phyloP scores from a whole-genome alignment of 2,329 filamentous ascomycete genomes.

The Xylaria sp. region DNA sequence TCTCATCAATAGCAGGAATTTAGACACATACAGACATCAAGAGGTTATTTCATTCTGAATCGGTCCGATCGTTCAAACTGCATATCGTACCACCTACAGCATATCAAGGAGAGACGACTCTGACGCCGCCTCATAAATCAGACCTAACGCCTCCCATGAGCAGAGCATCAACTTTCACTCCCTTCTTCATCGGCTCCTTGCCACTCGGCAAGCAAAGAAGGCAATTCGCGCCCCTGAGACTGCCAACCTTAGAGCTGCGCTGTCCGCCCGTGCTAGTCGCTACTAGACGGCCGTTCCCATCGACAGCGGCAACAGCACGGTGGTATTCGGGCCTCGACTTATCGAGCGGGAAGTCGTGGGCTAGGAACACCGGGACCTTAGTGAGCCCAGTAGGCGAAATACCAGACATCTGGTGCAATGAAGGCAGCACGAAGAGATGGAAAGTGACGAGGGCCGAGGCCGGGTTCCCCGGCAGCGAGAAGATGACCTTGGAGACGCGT shows the following conservation, averaged over 20 bases:
- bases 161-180: constrained; percentile 78
- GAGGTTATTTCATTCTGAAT: too few relatives aligned
- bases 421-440: constrained; percentile 91
- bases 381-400: constrained; percentile 75
- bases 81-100: too few relatives aligned
- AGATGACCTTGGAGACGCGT: constrained; percentile 76
- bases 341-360: constrained; percentile 80
- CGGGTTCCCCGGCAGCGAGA: constrained; percentile 93
- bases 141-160: constrained; percentile 70
- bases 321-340: constrained; percentile 87
- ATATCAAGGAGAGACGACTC: too few relatives aligned
- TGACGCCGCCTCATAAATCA: constrained; percentile 17
- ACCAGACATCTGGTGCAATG: constrained; percentile 81
- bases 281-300: constrained; percentile 73
- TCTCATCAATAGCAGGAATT: too few relatives aligned
- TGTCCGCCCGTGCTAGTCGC: constrained; percentile 90
- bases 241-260: constrained; percentile 89
- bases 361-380: constrained; percentile 75
- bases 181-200: constrained; percentile 73
- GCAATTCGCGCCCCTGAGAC: constrained; percentile 88
- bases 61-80: too few relatives aligned
- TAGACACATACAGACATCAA: too few relatives aligned
- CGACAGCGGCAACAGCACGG: constrained; percentile 77
- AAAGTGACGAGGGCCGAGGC: constrained; percentile 93
- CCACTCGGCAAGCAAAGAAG: constrained; percentile 79